Percentiles rank a stretch among this genome's conserved stretches.
Conservation (phyloP, 1,139 yeast genomes). For the Blastobotrys aristatus region DNA sequence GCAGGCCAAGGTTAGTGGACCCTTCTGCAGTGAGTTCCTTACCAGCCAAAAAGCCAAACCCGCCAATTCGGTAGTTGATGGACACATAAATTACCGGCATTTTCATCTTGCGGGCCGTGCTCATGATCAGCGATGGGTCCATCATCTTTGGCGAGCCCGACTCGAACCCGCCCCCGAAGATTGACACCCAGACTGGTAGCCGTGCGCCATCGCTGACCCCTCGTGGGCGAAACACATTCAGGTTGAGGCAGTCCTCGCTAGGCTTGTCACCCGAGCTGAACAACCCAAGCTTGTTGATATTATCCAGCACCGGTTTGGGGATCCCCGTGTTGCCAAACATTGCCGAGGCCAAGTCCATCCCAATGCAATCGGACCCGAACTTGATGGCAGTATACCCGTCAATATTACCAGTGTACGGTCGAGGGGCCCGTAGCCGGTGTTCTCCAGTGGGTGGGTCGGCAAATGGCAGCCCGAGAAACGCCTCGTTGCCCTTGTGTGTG, state of each 20-base stretch:
- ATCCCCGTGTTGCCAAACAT: neutral
- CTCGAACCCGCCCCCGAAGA: conserved; percentile 37
- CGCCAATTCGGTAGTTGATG: conserved; percentile 34
- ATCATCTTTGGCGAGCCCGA: neutral
- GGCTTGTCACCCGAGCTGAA: neutral
- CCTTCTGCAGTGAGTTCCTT: conserved; percentile 27
- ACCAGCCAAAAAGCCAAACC: conserved; percentile 33
- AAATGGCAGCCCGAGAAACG: conserved; percentile 22
- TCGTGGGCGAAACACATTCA: conserved; percentile 22
- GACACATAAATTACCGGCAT: conserved; percentile 34
- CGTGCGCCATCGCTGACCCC: conserved; percentile 12
- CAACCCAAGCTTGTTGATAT: neutral
- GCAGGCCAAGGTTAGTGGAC: conserved; percentile 31
- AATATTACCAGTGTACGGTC: conserved; percentile 2
- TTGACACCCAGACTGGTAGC: conserved; percentile 35
- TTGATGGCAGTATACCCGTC: conserved; percentile 13
- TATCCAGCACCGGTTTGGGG: neutral
- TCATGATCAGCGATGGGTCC: neutral
- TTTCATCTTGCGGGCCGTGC: conserved; percentile 10
- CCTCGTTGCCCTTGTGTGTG: neutral
- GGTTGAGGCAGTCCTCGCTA: conserved; percentile 23
- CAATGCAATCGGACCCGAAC: conserved; percentile 11
- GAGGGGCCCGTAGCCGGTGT: conserved; percentile 20
- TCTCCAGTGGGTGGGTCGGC: conserved; percentile 25
- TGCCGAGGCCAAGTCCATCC: conserved; percentile 6